Evolutionary conservation across 257 asterid species (phyloP), one percentile per base, ranked within the genome.

Genomic region (Solanum lycopersicoides): DNA sequence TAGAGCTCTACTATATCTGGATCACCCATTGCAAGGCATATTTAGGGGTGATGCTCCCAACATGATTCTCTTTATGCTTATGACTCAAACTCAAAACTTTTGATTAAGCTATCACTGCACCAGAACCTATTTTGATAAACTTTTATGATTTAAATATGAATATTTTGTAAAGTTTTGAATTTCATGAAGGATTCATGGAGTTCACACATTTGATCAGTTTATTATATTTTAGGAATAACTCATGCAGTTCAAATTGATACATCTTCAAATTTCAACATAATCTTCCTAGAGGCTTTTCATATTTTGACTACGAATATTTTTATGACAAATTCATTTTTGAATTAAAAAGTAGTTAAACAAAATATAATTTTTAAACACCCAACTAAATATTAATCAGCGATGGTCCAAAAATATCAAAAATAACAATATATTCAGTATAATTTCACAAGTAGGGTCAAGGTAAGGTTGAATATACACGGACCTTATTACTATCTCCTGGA

Each of bases 401-500:
- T 1, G 7, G 34, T 11, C 34, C 7, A n/a, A 65, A 65, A 65
- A 4, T 2, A 50, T 50, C 3, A 50, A 50, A 2, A 53, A 53
- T 12, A 60, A 56, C 7, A 56, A 1, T 18, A 56, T 56, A 56
- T 56, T 56, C 0, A 20, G 65, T 18, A 2, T 7, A 56, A 56
- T 18, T 56, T 18, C 8, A 56, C 4, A 0, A 20, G 65, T 56
- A 6, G 12, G 4, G n/a, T 3, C 13, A 21, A 13, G 14, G 10
- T 23, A 60, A 11, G 14, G 3, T 60, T 9, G 25, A 9, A 60
- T 21, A 0, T 2, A 60, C 1, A 0, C 3, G 23, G 0, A 23
- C 0, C 0, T 59, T 60, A 60, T 5, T 3, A 23, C 13, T 60
- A 60, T 10, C 1, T 23, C 1, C 0, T 10, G 0, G 5, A 60